A percentile compares a stretch with the other conserved stretches of the same genome.
Evolutionary conservation across 371 early-diverging fungal genomes (phyloP).

Genomic region (Mortierella sp.): DNA sequence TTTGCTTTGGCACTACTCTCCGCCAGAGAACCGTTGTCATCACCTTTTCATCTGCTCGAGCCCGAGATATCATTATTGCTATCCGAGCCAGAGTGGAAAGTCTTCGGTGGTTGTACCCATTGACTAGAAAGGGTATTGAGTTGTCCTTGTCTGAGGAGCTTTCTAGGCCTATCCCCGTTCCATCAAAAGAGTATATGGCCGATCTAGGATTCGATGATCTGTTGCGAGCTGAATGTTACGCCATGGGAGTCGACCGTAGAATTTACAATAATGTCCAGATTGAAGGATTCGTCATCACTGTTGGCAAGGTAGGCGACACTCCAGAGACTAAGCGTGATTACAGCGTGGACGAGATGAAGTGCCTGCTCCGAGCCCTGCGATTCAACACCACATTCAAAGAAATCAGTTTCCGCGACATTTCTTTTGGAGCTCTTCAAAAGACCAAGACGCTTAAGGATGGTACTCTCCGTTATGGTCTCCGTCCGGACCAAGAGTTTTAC

Average conservation of each 20-base stretch:
- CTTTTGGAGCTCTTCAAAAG: slow-evolving; percentile 36
- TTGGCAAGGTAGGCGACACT: slow-evolving; percentile 32
- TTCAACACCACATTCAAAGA: slow-evolving; percentile 56
- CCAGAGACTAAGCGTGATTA: slow-evolving; percentile 33
- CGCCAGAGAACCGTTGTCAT: slow-evolving; percentile 52
- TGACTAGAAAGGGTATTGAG: slow-evolving; percentile 47
- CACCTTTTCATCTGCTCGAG: slow-evolving; percentile 46
- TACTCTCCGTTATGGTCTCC: slow-evolving; percentile 51
- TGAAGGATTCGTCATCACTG: slow-evolving; percentile 29
- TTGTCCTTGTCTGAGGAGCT: slow-evolving; percentile 32
- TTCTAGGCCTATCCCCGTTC: slow-evolving; percentile 44
- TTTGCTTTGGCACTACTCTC: slow-evolving; percentile 48
- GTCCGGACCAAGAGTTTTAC: slow-evolving; percentile 51
- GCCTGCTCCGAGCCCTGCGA: slow-evolving; percentile 43
- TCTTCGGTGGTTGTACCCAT: slow-evolving; percentile 50
- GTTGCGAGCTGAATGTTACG: slow-evolving; percentile 41
- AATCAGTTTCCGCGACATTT: slow-evolving; percentile 41
- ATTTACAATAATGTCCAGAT: slow-evolving; percentile 30
- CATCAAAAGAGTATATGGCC: slow-evolving; percentile 38
- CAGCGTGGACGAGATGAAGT: slow-evolving; percentile 51
- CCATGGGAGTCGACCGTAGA: slow-evolving; percentile 40
- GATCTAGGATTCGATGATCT: slow-evolving; percentile 54
- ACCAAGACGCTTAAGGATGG: slow-evolving; percentile 49
- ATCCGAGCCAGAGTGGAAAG: slow-evolving; percentile 49
- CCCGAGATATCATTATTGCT: slow-evolving; percentile 50